Percentiles rank a stretch among this genome's conserved stretches.
Evolutionary conservation across 164 flowering plant species (phyloP).

Genomic region (grape (Vitis vinifera)): ASM3070453v1 NC_081812.1:23369001-23369500

Average conservation of each 20-base stretch:
- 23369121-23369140: background rate
- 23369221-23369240: conserved; percentile 86
- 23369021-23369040: conserved; percentile 91
- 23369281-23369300: conserved; percentile 85
- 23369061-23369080: conserved; percentile 68
- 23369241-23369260: conserved; percentile 85
- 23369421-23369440: no score
- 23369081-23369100: conserved; percentile 77
- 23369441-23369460: no score
- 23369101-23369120: conserved; percentile 68
- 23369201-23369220: conserved; percentile 95
- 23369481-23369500: no score
- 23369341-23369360: conserved; percentile 20
- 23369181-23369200: conserved; percentile 46
- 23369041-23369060: conserved; percentile 80
- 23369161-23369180: conserved; percentile 1
- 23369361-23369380: no score
- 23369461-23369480: no score
- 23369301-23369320: conserved; percentile 65
- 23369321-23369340: conserved; percentile 65
- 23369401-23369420: no score
- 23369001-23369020: conserved; percentile 78
- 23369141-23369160: background rate
- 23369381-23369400: no score
- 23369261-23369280: conserved; percentile 99